Evolutionary conservation across 495 filamentous ascomycete genomes (phyloP).

Genomic region (Sporormia fimetaria): DNA sequence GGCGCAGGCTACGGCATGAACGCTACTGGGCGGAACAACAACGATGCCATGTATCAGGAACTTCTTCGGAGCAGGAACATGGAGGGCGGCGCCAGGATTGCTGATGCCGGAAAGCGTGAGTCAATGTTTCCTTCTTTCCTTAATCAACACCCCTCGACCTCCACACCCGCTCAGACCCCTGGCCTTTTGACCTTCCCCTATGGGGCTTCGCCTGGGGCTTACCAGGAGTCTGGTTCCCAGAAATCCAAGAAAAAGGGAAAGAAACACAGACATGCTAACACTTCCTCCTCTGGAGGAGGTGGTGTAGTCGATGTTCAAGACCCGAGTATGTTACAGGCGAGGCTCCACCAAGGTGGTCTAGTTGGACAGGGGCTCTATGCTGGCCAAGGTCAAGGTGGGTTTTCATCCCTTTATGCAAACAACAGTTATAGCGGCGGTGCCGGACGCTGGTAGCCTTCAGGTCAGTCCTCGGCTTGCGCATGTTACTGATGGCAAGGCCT

Average conservation of each 20-base stretch:
- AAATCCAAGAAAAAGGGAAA: constrained; percentile 99
- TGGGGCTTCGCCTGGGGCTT: constrained; percentile 67
- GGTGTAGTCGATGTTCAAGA: constrained; percentile 98
- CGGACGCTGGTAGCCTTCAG: constrained; percentile 50
- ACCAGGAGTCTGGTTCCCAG: constrained; percentile 70
- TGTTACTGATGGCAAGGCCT: constrained; percentile 5
- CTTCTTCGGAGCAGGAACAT: constrained; percentile 53
- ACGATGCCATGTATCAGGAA: constrained; percentile 69
- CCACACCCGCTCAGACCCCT: constrained; percentile 79
- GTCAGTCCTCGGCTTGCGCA: constrained; percentile 30
- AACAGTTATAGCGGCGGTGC: constrained; percentile 42
- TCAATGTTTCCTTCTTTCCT: constrained; percentile 70
- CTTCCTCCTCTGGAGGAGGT: constrained; percentile 96
- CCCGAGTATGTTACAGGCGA: constrained; percentile 97
- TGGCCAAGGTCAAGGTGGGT: constrained; percentile 97
- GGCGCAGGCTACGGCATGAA: constrained; percentile 58
- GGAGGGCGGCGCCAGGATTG: constrained; percentile 43
- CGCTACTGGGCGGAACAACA: constrained; percentile 55
- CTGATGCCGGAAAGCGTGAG: constrained; percentile 93
- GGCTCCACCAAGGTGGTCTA: constrained; percentile 75
- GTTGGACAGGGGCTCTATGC: constrained; percentile 79
- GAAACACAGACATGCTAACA: constrained; percentile 99
- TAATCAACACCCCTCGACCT: constrained; percentile 66
- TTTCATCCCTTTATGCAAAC: constrained; percentile 56
- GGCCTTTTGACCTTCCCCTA: constrained; percentile 82